Base-by-base conservation (phyloP, 2,329 filamentous ascomycete species). In the Conoideocrella luteorostrata region DNA sequence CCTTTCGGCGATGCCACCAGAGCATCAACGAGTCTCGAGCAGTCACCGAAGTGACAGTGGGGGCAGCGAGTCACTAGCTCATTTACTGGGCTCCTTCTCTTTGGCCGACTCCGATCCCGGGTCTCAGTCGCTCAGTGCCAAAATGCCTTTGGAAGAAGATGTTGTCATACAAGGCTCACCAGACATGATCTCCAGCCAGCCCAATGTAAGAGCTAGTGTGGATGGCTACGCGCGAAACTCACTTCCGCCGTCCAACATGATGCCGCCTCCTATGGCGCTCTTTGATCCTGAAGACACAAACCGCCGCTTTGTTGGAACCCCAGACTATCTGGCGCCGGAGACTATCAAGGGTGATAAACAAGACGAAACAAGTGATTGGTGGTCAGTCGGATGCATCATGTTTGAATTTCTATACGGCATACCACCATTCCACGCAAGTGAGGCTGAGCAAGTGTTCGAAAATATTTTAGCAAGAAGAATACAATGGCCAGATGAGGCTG, bases 351-450 rank as follows among this genome's bases (percentile, higher is more conserved):
- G 94, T 39, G 82, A 89, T 52, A 89, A 91, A 2, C 93, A 98
- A 63, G 93, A 98, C 58, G 91, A 97, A 63, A 93, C 91, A 53
- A 97, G 93, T 60, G 93, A 98, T 80, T 98, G 93, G 93, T 98
- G 93, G 93, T 97, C 93, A 18, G 76, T 98, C n/a, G 93, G 93
- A 1, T 98, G 94, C 62, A 97, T 98, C 54, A 71, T 97, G 64
- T 98, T 96, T 56, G 93, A 98, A 58, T 96, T 95, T 52, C 70
- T 98, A 3, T 97, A 88, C 58, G 93, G 93, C 1, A 84, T 88
- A 46, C 93, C 93, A 1, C 93, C 93, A 1, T 98, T 98, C 64
- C 89, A 97, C 61, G 93, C 88, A 1, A 72, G 76, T 17, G 89
- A 90, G 38, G 88, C 93, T 0, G 93, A 98, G 55, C 77, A 93